A percentile compares a stretch with the other conserved stretches of the same genome.
Conservation (phyloP, 176 grass and related monocot species). For the Tuctoria greenei region DNA sequence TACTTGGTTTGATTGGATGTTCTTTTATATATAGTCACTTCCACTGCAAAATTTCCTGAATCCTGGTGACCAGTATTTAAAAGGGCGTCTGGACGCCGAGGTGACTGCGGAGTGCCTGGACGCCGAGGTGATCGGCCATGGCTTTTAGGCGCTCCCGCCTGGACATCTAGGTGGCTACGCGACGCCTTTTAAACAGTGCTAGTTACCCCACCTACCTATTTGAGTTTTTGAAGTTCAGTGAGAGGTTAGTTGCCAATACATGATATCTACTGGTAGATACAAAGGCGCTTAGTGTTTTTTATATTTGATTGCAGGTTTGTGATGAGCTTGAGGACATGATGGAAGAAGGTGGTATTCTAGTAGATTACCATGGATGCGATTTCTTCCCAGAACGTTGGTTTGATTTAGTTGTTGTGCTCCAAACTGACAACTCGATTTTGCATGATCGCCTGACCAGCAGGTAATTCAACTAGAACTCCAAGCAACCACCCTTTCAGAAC, state of each 20-base stretch:
- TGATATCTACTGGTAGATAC: slow-evolving; percentile 1
- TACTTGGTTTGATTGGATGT: neutral
- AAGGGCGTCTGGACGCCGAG: too few species aligned
- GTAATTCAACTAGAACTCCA: slow-evolving; percentile 32
- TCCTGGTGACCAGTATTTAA: too few species aligned
- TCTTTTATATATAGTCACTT: neutral
- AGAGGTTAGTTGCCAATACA: neutral
- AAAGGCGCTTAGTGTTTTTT: neutral
- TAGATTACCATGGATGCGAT: slow-evolving; percentile 94
- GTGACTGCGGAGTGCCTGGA: too few species aligned
- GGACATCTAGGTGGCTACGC: too few species aligned
- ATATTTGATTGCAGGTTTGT: slow-evolving; percentile 59
- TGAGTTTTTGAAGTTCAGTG: neutral
- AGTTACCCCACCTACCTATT: neutral
- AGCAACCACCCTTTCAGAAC: neutral
- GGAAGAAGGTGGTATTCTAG: slow-evolving; percentile 80
- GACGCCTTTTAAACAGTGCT: too few species aligned
- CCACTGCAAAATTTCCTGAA: neutral
- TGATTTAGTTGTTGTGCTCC: slow-evolving; percentile 89
- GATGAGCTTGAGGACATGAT: slow-evolving; percentile 92
- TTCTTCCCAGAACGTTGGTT: slow-evolving; percentile 98
- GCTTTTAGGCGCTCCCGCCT: too few species aligned
- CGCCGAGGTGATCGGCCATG: too few species aligned
- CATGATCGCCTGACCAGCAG: slow-evolving; percentile 84
- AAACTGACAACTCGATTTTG: slow-evolving; percentile 89